Evolutionary conservation across 2,329 filamentous ascomycete species (phyloP).

Genomic region (Fusarium nelsonii): DNA sequence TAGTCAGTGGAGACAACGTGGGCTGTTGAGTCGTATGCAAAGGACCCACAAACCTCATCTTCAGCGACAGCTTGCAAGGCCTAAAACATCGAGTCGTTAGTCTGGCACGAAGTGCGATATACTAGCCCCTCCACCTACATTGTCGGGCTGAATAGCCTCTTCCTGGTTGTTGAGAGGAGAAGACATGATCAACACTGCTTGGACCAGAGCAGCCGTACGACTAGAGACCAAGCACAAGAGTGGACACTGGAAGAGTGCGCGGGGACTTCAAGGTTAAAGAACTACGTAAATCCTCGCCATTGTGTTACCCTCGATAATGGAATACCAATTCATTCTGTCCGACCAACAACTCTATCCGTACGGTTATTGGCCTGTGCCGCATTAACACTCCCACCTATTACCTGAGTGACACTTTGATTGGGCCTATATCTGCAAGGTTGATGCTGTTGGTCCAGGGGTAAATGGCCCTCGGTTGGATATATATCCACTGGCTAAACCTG

Average conservation of each 20-base stretch:
- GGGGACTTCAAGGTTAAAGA: background rate
- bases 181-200: background rate
- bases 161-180: slow-evolving; percentile 8
- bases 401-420: slow-evolving; percentile 1
- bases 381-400: slow-evolving; percentile 4
- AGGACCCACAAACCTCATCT: slow-evolving; percentile 37
- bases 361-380: background rate
- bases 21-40: background rate
- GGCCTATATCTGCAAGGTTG: background rate
- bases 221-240: background rate
- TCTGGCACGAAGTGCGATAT: background rate
- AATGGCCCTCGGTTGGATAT: background rate
- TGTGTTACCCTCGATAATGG: background rate
- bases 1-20: slow-evolving; percentile 11
- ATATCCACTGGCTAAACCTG: slow-evolving; percentile 12
- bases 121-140: background rate
- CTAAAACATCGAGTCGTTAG: slow-evolving; percentile 22
- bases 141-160: slow-evolving; percentile 7
- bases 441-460: background rate
- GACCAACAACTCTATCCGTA: background rate
- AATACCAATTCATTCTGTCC: background rate
- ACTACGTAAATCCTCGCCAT: slow-evolving; percentile 1
- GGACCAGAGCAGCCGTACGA: background rate
- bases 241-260: background rate
- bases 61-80: slow-evolving; percentile 25